Evolutionary conservation across 2,329 filamentous ascomycete genomes (phyloP).

Genomic region (Proliferodiscus dingleyae): DNA sequence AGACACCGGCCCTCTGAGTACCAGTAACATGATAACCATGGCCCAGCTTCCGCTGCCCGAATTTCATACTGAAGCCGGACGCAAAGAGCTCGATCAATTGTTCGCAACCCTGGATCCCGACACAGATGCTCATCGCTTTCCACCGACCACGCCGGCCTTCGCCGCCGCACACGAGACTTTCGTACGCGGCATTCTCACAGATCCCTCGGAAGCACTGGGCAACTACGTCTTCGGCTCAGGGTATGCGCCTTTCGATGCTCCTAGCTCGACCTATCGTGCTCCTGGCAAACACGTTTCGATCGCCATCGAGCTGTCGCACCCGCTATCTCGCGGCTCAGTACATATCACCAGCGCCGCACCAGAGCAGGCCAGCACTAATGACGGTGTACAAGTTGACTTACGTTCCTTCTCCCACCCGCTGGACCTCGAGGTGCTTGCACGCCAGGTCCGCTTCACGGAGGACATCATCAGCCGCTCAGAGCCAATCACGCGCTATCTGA

Average conservation of each 20-base stretch:
- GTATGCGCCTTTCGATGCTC: neutral
- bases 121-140: neutral
- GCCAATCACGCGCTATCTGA: neutral
- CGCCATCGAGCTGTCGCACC: neutral
- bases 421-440: constrained; percentile 1
- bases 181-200: neutral
- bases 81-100: neutral
- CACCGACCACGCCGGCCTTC: constrained; percentile 5
- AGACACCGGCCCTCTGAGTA: constrained; percentile 6
- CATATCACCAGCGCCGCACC: neutral
- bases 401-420: constrained; percentile 1
- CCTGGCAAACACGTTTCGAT: neutral
- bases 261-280: neutral
- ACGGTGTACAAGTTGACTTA: neutral
- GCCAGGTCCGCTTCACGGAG: neutral
- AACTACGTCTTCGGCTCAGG: neutral
- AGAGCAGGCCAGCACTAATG: neutral
- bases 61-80: neutral
- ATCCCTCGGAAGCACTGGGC: neutral
- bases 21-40: constrained; percentile 1
- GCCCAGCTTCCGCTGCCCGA: constrained; percentile 5
- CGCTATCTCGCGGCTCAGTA: constrained; percentile 6
- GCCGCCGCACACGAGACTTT: constrained; percentile 13
- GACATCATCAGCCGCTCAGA: neutral
- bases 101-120: neutral